phyloP scores from a whole-genome alignment of 345 rosid species.

The Boechera divaricarpa region DNA sequence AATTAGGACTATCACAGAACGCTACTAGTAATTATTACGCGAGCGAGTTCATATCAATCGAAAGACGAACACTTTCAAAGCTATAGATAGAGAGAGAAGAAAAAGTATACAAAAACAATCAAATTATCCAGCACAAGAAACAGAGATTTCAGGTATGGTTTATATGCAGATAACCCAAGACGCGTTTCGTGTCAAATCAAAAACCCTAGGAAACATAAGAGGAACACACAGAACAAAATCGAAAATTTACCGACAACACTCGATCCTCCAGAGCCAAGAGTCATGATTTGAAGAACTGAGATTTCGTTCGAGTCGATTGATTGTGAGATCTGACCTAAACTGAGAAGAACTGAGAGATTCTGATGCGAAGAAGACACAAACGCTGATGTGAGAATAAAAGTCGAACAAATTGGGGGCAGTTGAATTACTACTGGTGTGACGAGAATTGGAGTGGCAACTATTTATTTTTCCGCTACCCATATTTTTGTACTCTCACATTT shows the following conservation, averaged over 20 bases:
- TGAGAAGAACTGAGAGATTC: slow-evolving; percentile 31
- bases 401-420: neutral
- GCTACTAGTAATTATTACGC: no score
- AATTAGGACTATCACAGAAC: neutral
- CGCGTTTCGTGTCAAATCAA: neutral
- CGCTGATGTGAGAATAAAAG: slow-evolving; percentile 21
- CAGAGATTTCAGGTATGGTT: neutral
- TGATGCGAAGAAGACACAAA: slow-evolving; percentile 37
- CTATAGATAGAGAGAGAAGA: neutral
- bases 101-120: neutral
- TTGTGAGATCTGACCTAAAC: slow-evolving; percentile 49
- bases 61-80: neutral
- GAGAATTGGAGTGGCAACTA: neutral
- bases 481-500: neutral
- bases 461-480: neutral
- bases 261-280: slow-evolving; percentile 90
- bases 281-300: slow-evolving; percentile 52
- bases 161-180: neutral
- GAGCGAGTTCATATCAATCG: slow-evolving; percentile 2
- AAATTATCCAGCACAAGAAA: neutral
- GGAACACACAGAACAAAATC: neutral
- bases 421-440: neutral
- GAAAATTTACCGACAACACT: slow-evolving; percentile 67
- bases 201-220: slow-evolving; percentile 17
- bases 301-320: slow-evolving; percentile 17